A percentile compares a stretch with the other conserved stretches of the same genome.
phyloP scores from a whole-genome alignment of 768 basidiomycete species.

The Kwoniella heveanensis region DNA sequence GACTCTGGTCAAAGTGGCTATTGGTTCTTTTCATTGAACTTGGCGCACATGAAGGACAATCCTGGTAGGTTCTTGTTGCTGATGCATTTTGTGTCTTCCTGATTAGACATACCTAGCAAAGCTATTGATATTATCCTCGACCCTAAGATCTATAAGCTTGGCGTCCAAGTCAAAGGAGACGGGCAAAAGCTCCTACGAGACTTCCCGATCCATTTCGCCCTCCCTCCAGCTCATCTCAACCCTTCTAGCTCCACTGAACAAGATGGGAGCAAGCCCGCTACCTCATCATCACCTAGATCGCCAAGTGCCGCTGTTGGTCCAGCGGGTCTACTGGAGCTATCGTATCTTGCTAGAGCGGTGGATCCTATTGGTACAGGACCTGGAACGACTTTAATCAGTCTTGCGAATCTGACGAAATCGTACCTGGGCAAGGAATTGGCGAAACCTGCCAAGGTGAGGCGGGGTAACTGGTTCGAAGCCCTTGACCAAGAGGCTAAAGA shows the following conservation, averaged over 20 bases:
- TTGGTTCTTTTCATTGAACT: no score
- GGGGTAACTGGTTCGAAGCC: constrained; percentile 40
- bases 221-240: not conserved
- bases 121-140: constrained; percentile 35
- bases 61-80: no score
- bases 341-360: constrained; percentile 44
- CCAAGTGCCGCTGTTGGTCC: not conserved
- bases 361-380: constrained; percentile 48
- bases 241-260: not conserved
- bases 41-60: not conserved
- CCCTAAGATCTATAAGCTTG: constrained; percentile 36
- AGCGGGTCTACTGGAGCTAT: constrained; percentile 43
- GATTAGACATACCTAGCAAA: constrained; percentile 40
- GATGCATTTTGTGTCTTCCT: no score
- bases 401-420: constrained; percentile 38
- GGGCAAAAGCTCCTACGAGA: constrained; percentile 48
- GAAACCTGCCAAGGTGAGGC: constrained; percentile 43
- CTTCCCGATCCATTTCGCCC: constrained; percentile 34
- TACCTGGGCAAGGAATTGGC: constrained; percentile 41
- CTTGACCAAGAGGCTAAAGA: constrained; percentile 39
- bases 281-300: not conserved
- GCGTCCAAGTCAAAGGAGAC: constrained; percentile 49
- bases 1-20: not conserved
- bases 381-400: constrained; percentile 36
- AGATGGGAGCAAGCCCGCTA: no score